Conservation (phyloP, 1,284 basidiomycete species). For the Cryptococcus sp. region DNA sequence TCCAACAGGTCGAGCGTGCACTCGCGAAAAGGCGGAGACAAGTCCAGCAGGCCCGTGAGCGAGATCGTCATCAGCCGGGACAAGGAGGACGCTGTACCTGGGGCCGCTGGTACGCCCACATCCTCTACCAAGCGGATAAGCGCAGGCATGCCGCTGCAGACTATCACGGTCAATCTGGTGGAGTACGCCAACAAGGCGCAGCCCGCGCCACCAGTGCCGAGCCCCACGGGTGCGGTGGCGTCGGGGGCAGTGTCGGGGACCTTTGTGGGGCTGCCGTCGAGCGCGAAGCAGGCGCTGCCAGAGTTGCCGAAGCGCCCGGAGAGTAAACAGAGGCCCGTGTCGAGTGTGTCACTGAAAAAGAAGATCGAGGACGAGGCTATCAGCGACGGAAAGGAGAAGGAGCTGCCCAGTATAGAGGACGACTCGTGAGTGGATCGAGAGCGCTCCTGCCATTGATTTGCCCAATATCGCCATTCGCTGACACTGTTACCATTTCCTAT, state of each 20-base stretch:
- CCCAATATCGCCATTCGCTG: too few species aligned
- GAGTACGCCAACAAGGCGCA: constrained; percentile 29
- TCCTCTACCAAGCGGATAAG: constrained; percentile 13
- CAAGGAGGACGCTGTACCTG: constrained; percentile 7
- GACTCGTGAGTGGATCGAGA: not conserved
- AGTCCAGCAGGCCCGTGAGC: constrained; percentile 24
- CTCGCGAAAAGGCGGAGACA: constrained; percentile 8
- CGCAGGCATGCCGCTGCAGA: constrained; percentile 20
- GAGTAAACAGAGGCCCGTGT: not conserved
- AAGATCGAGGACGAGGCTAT: not conserved
- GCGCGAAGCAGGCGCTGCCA: constrained; percentile 9
- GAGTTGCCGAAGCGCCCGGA: constrained; percentile 12
- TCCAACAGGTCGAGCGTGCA: constrained; percentile 22
- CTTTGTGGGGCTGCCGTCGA: constrained; percentile 9
- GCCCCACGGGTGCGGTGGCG: not conserved
- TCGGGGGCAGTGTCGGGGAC: not conserved
- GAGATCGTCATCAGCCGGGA: constrained; percentile 22
- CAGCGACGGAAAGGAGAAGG: not conserved
- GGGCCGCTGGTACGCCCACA: not conserved
- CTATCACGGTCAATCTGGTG: constrained; percentile 44
- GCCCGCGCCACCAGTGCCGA: not conserved
- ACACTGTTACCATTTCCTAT: too few species aligned
- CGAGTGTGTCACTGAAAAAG: not conserved
- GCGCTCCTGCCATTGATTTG: too few species aligned
- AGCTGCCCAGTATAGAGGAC: not conserved